Evolutionary conservation across 352 stramenopile genomes (phyloP).

Genomic region (Sclerospora graminicola): DNA sequence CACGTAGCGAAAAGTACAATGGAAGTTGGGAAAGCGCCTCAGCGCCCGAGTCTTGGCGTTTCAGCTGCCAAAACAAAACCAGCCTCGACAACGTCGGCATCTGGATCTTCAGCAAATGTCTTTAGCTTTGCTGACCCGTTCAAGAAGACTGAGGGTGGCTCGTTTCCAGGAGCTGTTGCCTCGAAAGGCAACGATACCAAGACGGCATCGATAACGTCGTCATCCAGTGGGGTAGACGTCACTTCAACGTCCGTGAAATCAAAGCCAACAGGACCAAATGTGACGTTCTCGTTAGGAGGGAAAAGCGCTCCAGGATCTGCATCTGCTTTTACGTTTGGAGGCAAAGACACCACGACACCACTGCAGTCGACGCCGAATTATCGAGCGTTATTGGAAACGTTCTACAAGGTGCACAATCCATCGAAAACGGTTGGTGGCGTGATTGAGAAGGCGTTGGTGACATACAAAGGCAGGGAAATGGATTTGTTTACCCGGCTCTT

Average conservation of each 20-base stretch:
- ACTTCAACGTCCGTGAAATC: conserved; percentile 17
- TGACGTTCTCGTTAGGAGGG: conserved; percentile 21
- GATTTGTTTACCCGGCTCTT: conserved; percentile 53
- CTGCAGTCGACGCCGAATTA: conserved; percentile 21
- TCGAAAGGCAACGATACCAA: conserved; percentile 6
- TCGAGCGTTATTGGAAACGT: conserved; percentile 40
- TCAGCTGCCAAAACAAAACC: conserved; percentile 8
- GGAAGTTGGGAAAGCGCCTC: conserved; percentile 24
- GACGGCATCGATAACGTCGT: neutral
- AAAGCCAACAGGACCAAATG: conserved; percentile 8
- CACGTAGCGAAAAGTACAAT: conserved; percentile 26
- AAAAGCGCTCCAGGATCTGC: conserved; percentile 14
- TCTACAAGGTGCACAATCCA: conserved; percentile 58
- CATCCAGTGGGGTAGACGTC: conserved; percentile 10
- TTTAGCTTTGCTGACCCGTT: conserved; percentile 23
- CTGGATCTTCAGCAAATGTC: conserved; percentile 7
- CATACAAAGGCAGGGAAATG: conserved; percentile 49
- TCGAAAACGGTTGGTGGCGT: conserved; percentile 26
- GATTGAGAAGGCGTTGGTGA: conserved; percentile 40
- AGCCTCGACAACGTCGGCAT: conserved; percentile 1
- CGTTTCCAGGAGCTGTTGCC: conserved; percentile 1
- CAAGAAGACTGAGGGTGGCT: conserved; percentile 4
- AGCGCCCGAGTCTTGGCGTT: conserved; percentile 30
- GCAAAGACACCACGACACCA: conserved; percentile 4
- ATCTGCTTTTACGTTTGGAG: conserved; percentile 18